phyloP scores from a whole-genome alignment of 1,284 basidiomycete genomes.

The Moniliella sp. region DNA sequence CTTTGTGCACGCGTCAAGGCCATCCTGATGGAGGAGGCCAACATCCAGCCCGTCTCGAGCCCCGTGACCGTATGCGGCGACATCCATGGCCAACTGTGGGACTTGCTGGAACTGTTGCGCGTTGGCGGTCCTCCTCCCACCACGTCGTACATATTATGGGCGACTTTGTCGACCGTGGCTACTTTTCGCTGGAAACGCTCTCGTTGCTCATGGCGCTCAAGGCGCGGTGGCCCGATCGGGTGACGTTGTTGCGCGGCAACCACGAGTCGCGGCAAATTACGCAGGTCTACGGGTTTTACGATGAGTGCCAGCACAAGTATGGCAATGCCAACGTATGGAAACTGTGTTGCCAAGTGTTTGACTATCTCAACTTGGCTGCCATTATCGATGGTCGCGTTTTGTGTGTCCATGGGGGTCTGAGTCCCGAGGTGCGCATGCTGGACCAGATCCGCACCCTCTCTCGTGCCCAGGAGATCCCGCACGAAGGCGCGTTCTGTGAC shows the following conservation, averaged over 20 bases:
- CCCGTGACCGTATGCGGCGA: conserved; percentile 84
- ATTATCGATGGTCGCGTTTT: conserved; percentile 76
- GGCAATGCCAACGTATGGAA: conserved; percentile 84
- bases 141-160: conserved; percentile 92
- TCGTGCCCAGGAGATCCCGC: conserved; percentile 78
- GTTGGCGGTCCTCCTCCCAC: conserved; percentile 69
- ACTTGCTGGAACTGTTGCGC: conserved; percentile 66
- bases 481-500: conserved; percentile 86
- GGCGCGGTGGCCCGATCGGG: conserved; percentile 77
- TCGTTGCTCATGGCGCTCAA: conserved; percentile 71
- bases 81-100: conserved; percentile 90
- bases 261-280: conserved; percentile 91
- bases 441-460: conserved; percentile 79
- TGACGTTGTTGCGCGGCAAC: conserved; percentile 79
- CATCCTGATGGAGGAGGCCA: conserved; percentile 80
- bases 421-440: conserved; percentile 69
- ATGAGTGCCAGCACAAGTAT: conserved; percentile 91
- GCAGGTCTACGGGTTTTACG: conserved; percentile 92
- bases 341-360: conserved; percentile 80
- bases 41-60: conserved; percentile 72
- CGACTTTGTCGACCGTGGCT: conserved; percentile 88
- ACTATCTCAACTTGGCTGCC: conserved; percentile 76
- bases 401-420: conserved; percentile 78
- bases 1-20: conserved; percentile 66
- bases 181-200: conserved; percentile 87